Conservation (phyloP, 352 stramenopile species). For the Phytophthora cactorum region DNA sequence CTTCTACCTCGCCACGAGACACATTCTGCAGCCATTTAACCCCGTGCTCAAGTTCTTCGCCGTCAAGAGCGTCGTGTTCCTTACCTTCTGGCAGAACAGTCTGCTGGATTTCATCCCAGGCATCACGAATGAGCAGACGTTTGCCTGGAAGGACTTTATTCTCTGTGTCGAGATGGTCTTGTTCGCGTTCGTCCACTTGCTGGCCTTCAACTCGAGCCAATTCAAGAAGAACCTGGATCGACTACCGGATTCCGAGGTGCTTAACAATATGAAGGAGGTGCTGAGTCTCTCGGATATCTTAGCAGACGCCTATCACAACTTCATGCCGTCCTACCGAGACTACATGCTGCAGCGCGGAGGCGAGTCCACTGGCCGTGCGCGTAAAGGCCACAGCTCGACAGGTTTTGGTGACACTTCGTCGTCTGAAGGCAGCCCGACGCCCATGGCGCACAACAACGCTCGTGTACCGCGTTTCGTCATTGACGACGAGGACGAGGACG, state of each 20-base stretch:
- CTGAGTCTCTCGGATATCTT: slow-evolving; percentile 82
- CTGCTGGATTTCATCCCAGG: slow-evolving; percentile 87
- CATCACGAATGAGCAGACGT: slow-evolving; percentile 85
- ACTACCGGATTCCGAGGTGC: slow-evolving; percentile 78
- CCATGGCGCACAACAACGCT: slow-evolving; percentile 60
- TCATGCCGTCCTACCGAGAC: slow-evolving; percentile 86
- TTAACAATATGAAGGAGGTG: slow-evolving; percentile 92
- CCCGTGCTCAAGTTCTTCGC: slow-evolving; percentile 94
- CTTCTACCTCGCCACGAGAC: slow-evolving; percentile 91
- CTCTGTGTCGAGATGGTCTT: slow-evolving; percentile 91
- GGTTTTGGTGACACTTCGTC: slow-evolving; percentile 57
- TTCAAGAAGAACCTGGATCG: slow-evolving; percentile 84
- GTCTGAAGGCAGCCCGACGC: slow-evolving; percentile 61
- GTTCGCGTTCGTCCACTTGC: slow-evolving; percentile 77
- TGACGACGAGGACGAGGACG: slow-evolving; percentile 74
- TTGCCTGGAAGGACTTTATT: slow-evolving; percentile 92
- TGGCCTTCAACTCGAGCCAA: slow-evolving; percentile 84
- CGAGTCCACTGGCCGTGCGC: slow-evolving; percentile 37
- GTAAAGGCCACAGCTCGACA: slow-evolving; percentile 43
- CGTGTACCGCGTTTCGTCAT: slow-evolving; percentile 73
- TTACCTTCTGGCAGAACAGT: slow-evolving; percentile 93
- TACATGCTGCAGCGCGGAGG: slow-evolving; percentile 85
- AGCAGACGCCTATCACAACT: slow-evolving; percentile 88
- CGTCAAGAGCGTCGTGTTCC: slow-evolving; percentile 93
- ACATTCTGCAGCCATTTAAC: slow-evolving; percentile 84